Evolutionary conservation across 257 asterid genomes (phyloP).

Genomic region (Solanum chilense): DNA sequence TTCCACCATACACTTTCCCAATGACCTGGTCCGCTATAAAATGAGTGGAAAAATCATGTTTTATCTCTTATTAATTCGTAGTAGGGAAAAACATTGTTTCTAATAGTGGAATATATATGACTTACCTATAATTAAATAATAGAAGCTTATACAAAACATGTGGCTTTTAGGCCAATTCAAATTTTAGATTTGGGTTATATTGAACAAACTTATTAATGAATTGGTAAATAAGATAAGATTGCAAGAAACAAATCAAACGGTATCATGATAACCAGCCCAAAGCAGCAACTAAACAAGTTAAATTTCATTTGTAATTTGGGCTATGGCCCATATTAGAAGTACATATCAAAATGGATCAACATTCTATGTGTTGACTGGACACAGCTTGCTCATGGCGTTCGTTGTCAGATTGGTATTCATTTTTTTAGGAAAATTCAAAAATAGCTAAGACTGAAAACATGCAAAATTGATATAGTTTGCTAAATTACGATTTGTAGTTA

Average conservation of each 20-base stretch:
- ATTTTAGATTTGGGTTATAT: neutral
- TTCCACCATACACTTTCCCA: neutral
- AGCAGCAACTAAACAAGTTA: neutral
- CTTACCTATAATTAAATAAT: neutral
- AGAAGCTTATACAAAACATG: neutral
- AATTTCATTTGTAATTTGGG: no score
- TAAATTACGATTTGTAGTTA: no score
- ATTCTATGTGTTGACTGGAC: neutral
- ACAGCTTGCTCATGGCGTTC: neutral
- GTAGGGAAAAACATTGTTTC: neutral
- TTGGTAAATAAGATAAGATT: neutral
- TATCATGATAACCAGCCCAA: neutral
- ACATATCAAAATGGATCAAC: neutral
- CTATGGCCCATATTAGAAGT: neutral
- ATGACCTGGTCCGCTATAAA: no score
- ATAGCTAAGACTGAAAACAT: no score
- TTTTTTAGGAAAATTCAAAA: no score
- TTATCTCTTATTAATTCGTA: no score
- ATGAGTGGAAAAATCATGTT: no score
- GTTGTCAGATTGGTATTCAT: neutral
- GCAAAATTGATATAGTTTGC: no score
- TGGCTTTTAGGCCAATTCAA: neutral
- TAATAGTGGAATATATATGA: no score
- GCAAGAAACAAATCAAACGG: neutral
- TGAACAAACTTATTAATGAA: neutral